Base-by-base conservation (phyloP, 1,284 basidiomycete species). In the Megacollybia platyphylla region DNA sequence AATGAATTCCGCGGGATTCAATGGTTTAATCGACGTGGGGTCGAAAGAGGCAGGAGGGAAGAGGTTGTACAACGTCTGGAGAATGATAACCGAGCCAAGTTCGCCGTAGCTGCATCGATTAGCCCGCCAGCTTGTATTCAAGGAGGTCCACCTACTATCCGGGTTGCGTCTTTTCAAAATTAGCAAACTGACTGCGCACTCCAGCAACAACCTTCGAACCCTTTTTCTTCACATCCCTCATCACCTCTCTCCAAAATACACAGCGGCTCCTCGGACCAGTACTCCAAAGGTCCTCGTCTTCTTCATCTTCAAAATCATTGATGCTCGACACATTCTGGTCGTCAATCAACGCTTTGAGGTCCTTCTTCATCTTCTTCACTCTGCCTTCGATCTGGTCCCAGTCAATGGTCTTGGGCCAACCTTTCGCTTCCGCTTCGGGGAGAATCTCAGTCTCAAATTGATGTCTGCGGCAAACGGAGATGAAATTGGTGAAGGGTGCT, bases 401-500 rank as follows among this genome's bases (percentile, higher is more conserved):
- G 43, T 84, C 66, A 26, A 88, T 84, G 3, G 54, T 53, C 50
- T 73, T 77, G 0, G 86, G 87, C 86, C 86, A 89, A 4, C 83
- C 80, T 37, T 71, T 71, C 24, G 58, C 56, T 39, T 73, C 65
- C 7, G 85, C 86, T 47, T 76, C 68, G 0, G 86, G 86, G 2
- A 88, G 62, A 45, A 79, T 70, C 39, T 76, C 61, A 11, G 63
- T 70, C 57, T 89, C 86, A 49, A 87, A 87, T 5, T 70, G 67
- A 59, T 89, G 86, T 3, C 83, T 70, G 49, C 83, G 79, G 52
- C 87, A 89, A 1, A 82, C 70, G 5, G 68, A 64, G 39, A 82
- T 70, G 50, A 78, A 87, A 5, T 66, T 59, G 0, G 68, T 59
- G 36, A 84, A 62, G 0, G 76, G 70, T 1, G 84, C 83, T 46